Conservation (phyloP, 305 asterid species). For the Fraxinus angustifolia region DNA sequence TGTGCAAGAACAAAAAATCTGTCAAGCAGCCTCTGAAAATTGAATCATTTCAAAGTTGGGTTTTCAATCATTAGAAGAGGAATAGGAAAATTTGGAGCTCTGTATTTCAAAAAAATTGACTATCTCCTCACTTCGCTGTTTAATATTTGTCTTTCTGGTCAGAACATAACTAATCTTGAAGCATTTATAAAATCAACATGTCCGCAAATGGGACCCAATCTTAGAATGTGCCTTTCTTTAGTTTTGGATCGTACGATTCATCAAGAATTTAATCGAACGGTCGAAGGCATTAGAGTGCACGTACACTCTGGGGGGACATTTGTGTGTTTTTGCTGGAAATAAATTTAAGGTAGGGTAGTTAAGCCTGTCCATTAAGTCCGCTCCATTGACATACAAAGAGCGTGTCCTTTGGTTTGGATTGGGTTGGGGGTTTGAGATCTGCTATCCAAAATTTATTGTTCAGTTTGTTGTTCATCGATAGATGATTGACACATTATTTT, state of each 20-base stretch:
- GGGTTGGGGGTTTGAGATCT: not conserved
- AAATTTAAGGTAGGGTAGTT: not conserved
- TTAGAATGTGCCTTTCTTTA: constrained; percentile 18
- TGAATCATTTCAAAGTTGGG: constrained; percentile 26
- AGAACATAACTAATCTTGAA: constrained; percentile 29
- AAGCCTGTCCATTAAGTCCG: constrained; percentile 18
- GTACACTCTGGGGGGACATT: not conserved
- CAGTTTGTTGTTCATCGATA: not conserved
- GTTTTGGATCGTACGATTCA: constrained; percentile 28
- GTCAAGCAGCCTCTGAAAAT: constrained; percentile 20
- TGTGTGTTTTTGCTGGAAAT: not conserved
- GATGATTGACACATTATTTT: not conserved
- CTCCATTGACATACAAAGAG: constrained; percentile 16
- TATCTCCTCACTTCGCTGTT: constrained; percentile 11
- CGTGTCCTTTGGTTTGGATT: constrained; percentile 16
- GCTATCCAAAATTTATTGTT: not conserved
- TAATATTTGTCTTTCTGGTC: constrained; percentile 21
- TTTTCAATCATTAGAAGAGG: constrained; percentile 25
- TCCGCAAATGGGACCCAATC: constrained; percentile 30
- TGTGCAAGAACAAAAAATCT: constrained; percentile 4
- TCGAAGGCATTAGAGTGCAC: constrained; percentile 9
- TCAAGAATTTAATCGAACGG: constrained; percentile 26
- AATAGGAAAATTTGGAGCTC: constrained; percentile 34
- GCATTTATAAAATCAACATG: constrained; percentile 31
- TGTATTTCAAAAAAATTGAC: constrained; percentile 33